Percentiles rank a stretch among this genome's conserved stretches.
These are phyloP conservation scores for Penicillium roqueforti DNA, from an alignment of 495 filamentous ascomycete species.

Conservation along the genomic window DNA sequence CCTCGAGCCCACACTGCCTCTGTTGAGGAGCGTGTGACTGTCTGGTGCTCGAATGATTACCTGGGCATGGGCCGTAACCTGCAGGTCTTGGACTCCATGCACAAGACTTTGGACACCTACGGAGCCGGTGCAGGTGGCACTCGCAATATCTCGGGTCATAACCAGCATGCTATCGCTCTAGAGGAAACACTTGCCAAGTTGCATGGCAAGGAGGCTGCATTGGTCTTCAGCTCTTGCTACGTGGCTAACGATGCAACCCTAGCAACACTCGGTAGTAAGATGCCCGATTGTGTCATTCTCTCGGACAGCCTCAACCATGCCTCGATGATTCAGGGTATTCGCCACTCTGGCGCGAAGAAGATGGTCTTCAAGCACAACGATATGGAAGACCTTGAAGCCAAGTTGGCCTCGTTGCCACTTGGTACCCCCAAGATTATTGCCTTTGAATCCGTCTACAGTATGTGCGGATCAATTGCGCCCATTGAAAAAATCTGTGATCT, in stretches of 20 bases:
- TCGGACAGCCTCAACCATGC: conserved; percentile 96
- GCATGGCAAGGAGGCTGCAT: conserved; percentile 83
- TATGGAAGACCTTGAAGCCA: conserved; percentile 79
- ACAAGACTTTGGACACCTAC: conserved; percentile 89
- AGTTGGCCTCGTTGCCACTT: conserved; percentile 79
- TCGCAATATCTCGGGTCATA: conserved; percentile 96
- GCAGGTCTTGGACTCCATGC: conserved; percentile 85
- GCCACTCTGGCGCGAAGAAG: conserved; percentile 93
- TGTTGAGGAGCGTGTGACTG: conserved; percentile 84
- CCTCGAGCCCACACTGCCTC: conserved; percentile 87
- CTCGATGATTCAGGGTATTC: conserved; percentile 99
- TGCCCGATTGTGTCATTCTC: conserved; percentile 92
- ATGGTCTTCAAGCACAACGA: conserved; percentile 99
- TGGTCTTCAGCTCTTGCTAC: conserved; percentile 96
- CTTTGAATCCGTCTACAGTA: conserved; percentile 97
- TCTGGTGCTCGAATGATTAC: conserved; percentile 99
- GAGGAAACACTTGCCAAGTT: conserved; percentile 83
- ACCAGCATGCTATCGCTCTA: conserved; percentile 83
- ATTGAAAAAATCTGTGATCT: conserved; percentile 95
- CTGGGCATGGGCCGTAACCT: conserved; percentile 94
- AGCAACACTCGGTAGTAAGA: conserved; percentile 89
- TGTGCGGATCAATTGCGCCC: conserved; percentile 96
- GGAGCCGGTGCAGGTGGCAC: conserved; percentile 95
- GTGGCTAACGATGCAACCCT: conserved; percentile 98
- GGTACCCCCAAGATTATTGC: conserved; percentile 95